Conservation (phyloP, 805 yeast genomes). For the Candida verbasci region DNA sequence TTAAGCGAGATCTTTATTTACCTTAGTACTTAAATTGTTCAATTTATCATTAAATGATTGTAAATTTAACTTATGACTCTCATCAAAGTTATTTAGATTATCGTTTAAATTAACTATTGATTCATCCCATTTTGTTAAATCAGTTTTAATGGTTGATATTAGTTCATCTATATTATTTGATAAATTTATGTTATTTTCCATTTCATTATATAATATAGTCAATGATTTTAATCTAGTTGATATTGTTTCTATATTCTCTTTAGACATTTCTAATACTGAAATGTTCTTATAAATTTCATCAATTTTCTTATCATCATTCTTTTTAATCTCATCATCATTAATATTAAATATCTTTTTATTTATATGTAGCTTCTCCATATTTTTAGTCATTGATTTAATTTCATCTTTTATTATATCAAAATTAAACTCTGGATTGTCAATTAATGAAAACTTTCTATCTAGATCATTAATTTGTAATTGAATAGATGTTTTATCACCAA, state of each 20-base stretch:
- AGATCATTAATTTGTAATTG: slow-evolving; percentile 27
- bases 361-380: slow-evolving; percentile 21
- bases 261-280: slow-evolving; percentile 21
- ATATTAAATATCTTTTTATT: slow-evolving; percentile 13
- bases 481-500: slow-evolving; percentile 20
- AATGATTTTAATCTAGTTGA: slow-evolving; percentile 27
- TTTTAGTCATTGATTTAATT: slow-evolving; percentile 19
- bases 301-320: slow-evolving; percentile 13
- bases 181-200: slow-evolving; percentile 23
- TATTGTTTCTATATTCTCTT: slow-evolving; percentile 20
- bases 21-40: slow-evolving; percentile 10
- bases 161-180: slow-evolving; percentile 23
- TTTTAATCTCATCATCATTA: not conserved
- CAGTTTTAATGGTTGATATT: slow-evolving; percentile 20
- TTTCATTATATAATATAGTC: slow-evolving; percentile 27
- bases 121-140: slow-evolving; percentile 27
- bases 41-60: slow-evolving; percentile 15
- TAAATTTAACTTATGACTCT: slow-evolving; percentile 19
- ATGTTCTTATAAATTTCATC: slow-evolving; percentile 21
- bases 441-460: slow-evolving; percentile 27
- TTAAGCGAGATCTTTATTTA: not conserved
- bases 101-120: slow-evolving; percentile 17
- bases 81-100: slow-evolving; percentile 20
- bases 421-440: slow-evolving; percentile 32
- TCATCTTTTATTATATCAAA: slow-evolving; percentile 20